Base-by-base conservation (phyloP, 1,284 basidiomycete genomes). In the Uromyces viciae-fabae region DNA sequence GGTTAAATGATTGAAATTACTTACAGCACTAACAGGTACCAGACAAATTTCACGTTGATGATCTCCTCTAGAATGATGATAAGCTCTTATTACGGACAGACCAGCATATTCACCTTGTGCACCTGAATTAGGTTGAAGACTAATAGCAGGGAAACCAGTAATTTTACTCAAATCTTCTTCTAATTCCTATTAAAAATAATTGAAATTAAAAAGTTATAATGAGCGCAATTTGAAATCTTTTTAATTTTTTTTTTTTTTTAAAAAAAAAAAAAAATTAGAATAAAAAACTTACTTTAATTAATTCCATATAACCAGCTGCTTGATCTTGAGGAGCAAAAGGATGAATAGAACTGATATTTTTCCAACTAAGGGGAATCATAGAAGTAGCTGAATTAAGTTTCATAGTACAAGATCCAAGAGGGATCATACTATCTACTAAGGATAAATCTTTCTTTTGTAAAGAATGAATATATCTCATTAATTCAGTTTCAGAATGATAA, bases 401-500 rank as follows among this genome's bases (percentile, higher is more conserved):
- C 94, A 96, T 97, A 15, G 78, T 81, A n/a, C 78, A 88, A 42
- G 85, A 96, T 79, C 96, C 96, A 17, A 99, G 91, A 4, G 97
- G 93, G 84, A 98, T 98, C 94, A 98, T 98, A 54, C 94, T 91
- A 86, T 99, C 95, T 7, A 93, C 92, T 46, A 99, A 91, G 42
- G 94, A 93, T 80, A 98, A 90, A 86, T 99, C 96, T 88, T 98
- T 98, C 79, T 91, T 91, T 83, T 96, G 94, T 66, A 99, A 90
- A 94, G 88, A 98, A 25, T 72, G 33, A n/a, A 81, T 81, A 43
- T 81, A 98, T 66, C 95, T 93, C 72, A 99, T 89, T 92, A 99
- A 94, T 88, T 98, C 94, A 0, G 96, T 98, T 88, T 99, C 96
- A 9, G 94, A 96, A 86, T 97, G 95, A 86, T 98, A 93, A 75